These are phyloP conservation scores for Diaporthe vaccinii DNA, from an alignment of 2,329 filamentous ascomycete species.

Conservation along the genomic window DNA sequence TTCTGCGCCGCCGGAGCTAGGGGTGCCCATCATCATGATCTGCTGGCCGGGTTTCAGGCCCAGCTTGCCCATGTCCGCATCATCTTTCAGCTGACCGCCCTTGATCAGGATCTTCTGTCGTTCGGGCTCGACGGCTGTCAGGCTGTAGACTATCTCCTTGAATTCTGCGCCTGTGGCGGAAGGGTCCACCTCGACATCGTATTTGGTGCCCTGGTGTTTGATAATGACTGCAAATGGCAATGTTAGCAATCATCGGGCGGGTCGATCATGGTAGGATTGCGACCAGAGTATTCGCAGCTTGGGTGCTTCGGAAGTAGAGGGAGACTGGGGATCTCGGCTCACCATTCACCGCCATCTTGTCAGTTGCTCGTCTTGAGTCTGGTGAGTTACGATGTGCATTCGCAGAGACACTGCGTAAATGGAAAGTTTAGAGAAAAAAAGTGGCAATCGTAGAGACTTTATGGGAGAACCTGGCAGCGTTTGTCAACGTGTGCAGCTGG, in stretches of 20 bases:
- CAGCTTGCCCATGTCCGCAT: conserved; percentile 86
- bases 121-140: conserved; percentile 95
- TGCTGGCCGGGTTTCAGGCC: conserved; percentile 87
- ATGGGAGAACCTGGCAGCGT: neutral
- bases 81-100: conserved; percentile 94
- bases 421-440: too few relatives aligned
- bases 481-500: neutral
- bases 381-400: neutral
- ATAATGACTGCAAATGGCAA: conserved; percentile 76
- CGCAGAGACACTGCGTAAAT: neutral
- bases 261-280: neutral
- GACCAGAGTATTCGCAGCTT: neutral
- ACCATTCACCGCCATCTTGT: conserved; percentile 70
- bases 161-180: conserved; percentile 89
- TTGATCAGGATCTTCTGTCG: conserved; percentile 97
- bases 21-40: conserved; percentile 98
- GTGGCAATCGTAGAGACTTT: conserved; percentile 5
- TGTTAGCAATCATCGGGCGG: conserved; percentile 44
- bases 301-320: neutral
- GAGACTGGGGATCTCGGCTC: conserved; percentile 44
- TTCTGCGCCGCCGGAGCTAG: conserved; percentile 73
- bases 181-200: conserved; percentile 92
- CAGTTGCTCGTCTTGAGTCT: conserved; percentile 38
- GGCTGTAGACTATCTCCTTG: conserved; percentile 94
- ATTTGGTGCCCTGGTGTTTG: conserved; percentile 95